Evolutionary conservation across 179 eudicot species (phyloP).

Genomic region (Sideroxylon spinosum): DNA sequence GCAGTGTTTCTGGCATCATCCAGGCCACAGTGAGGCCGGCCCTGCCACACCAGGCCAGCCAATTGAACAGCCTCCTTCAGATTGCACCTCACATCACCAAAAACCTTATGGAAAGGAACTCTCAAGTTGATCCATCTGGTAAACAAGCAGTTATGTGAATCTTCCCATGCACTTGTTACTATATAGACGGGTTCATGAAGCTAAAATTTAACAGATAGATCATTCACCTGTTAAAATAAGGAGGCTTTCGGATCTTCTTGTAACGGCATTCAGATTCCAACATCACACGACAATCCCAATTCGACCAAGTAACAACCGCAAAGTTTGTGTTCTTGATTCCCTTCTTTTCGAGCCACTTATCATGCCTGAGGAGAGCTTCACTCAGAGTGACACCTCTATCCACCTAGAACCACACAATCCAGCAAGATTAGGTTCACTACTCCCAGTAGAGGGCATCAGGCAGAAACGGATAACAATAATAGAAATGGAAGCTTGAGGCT

Average conservation of each 20-base stretch:
- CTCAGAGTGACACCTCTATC: slow-evolving; percentile 80
- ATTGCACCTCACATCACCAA: slow-evolving; percentile 58
- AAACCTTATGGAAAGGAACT: slow-evolving; percentile 59
- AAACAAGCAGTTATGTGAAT: slow-evolving; percentile 3
- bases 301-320: slow-evolving; percentile 92
- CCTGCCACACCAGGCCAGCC: slow-evolving; percentile 86
- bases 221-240: slow-evolving; percentile 70
- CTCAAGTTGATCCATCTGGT: slow-evolving; percentile 89
- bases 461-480: not conserved
- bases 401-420: slow-evolving; percentile 47
- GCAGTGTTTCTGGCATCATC: slow-evolving; percentile 97
- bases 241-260: slow-evolving; percentile 80
- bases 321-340: slow-evolving; percentile 75
- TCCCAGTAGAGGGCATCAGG: not conserved
- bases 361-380: slow-evolving; percentile 85
- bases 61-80: slow-evolving; percentile 75
- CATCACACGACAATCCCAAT: slow-evolving; percentile 94
- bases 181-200: not conserved
- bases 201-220: slow-evolving; percentile 1
- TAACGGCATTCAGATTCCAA: slow-evolving; percentile 93
- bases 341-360: slow-evolving; percentile 82
- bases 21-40: slow-evolving; percentile 84
- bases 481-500: not conserved
- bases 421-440: slow-evolving; percentile 1
- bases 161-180: too few species aligned